These are phyloP conservation scores for Lactarius pseudohatsudake DNA, from an alignment of 768 basidiomycete species.

Conservation along the genomic window DNA sequence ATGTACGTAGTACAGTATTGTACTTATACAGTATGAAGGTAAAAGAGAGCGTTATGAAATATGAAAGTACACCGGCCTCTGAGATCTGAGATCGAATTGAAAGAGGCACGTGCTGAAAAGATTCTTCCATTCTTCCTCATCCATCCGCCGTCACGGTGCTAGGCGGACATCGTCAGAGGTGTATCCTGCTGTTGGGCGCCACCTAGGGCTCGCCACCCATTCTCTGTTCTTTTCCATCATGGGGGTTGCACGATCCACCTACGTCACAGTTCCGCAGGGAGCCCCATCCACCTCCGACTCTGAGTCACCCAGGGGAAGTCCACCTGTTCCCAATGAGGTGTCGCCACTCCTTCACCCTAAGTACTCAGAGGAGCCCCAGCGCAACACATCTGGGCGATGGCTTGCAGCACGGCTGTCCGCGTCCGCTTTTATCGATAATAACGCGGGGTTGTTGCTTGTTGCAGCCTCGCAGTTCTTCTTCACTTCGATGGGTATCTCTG, in stretches of 20 bases:
- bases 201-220: no score
- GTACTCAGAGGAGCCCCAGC: neutral
- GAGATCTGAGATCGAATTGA: no score
- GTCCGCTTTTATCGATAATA: neutral
- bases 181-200: no score
- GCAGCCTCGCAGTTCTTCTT: neutral
- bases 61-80: no score
- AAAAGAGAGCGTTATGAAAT: no score
- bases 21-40: no score
- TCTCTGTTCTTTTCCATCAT: neutral
- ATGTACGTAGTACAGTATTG: no score
- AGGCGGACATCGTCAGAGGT: no score
- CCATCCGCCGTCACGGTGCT: no score
- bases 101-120: no score
- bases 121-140: no score
- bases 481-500: neutral
- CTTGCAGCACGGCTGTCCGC: neutral
- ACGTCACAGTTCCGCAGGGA: neutral
- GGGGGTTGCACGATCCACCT: neutral
- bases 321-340: neutral
- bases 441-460: neutral
- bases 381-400: neutral
- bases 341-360: neutral
- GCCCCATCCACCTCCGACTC: neutral
- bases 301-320: neutral